These are phyloP conservation scores for Penicillium canariense DNA, from an alignment of 495 filamentous ascomycete genomes.

Conservation along the genomic window DNA sequence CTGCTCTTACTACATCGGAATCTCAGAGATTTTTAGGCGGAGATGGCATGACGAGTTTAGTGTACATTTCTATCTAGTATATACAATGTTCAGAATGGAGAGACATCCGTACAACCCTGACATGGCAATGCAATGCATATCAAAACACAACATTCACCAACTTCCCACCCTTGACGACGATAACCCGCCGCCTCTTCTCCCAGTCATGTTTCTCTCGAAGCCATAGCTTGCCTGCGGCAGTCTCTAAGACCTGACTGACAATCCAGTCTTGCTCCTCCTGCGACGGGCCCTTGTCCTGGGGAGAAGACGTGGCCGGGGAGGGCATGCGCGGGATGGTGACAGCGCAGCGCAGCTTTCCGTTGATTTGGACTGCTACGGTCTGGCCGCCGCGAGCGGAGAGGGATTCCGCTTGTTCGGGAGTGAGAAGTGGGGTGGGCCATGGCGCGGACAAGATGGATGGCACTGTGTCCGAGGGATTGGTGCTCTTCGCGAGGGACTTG, in stretches of 20 bases:
- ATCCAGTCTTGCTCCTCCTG: conserved; percentile 54
- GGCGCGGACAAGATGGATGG: conserved; percentile 47
- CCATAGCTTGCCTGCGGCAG: conserved; percentile 46
- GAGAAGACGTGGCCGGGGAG: conserved; percentile 18
- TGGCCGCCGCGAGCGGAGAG: conserved; percentile 41
- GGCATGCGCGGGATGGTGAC: conserved; percentile 52
- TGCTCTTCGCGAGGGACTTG: conserved; percentile 19
- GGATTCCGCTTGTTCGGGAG: conserved; percentile 45
- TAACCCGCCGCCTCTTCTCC: conserved; percentile 43
- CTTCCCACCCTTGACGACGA: conserved; percentile 49
- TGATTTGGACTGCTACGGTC: conserved; percentile 67
- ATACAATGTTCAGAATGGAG: conserved; percentile 8
- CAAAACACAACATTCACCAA: conserved; percentile 51
- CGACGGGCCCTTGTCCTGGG: conserved; percentile 13
- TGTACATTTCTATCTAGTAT: conserved; percentile 5
- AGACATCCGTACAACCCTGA: neutral
- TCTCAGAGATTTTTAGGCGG: too few relatives aligned
- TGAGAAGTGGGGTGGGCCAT: conserved; percentile 52
- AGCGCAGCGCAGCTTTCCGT: conserved; percentile 68
- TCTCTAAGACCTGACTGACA: conserved; percentile 48
- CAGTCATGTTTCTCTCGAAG: conserved; percentile 47
- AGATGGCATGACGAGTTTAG: neutral
- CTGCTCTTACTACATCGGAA: too few relatives aligned
- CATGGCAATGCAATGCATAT: conserved; percentile 1
- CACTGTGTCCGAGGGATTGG: conserved; percentile 2